Conservation (phyloP, 495 filamentous ascomycete genomes). For the Eremomyces bilateralis region DNA sequence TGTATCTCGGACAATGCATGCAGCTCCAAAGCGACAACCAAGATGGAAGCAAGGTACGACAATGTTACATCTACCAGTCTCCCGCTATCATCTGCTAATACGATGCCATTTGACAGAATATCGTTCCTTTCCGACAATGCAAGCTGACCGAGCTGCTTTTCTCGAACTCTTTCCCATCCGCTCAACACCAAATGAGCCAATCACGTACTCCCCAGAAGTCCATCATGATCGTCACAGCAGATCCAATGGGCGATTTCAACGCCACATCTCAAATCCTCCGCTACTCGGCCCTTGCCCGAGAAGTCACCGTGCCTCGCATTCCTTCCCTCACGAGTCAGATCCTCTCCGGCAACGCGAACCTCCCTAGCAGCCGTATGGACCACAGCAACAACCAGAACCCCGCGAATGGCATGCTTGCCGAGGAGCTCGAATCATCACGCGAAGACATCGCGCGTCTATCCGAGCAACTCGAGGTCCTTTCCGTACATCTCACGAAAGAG, state of each 20-base stretch:
- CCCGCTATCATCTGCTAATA: conserved; percentile 1
- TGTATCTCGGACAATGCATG: conserved; percentile 94
- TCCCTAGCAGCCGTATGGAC: too few relatives aligned
- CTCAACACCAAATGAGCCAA: conserved; percentile 14
- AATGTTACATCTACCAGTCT: not conserved
- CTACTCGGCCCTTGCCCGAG: conserved; percentile 81
- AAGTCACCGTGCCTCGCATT: conserved; percentile 78
- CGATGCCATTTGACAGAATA: conserved; percentile 34
- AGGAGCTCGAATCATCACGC: conserved; percentile 55
- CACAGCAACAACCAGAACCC: conserved; percentile 8
- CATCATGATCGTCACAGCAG: conserved; percentile 91
- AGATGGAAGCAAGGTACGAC: conserved; percentile 49
- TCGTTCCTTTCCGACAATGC: conserved; percentile 87
- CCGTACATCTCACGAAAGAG: conserved; percentile 37
- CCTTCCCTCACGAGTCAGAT: conserved; percentile 51
- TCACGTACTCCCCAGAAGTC: conserved; percentile 56
- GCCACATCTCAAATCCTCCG: conserved; percentile 89
- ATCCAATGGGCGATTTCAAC: conserved; percentile 86
- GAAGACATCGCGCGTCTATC: conserved; percentile 53
- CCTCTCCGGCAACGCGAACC: conserved; percentile 23
- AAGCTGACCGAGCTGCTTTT: conserved; percentile 93
- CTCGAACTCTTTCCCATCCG: conserved; percentile 74
- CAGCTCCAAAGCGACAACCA: conserved; percentile 79
- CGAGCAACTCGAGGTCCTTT: conserved; percentile 46
- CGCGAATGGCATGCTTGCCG: conserved; percentile 26